Base-by-base conservation (phyloP, 2,329 filamentous ascomycete species). In the Neobulgaria alba region DNA sequence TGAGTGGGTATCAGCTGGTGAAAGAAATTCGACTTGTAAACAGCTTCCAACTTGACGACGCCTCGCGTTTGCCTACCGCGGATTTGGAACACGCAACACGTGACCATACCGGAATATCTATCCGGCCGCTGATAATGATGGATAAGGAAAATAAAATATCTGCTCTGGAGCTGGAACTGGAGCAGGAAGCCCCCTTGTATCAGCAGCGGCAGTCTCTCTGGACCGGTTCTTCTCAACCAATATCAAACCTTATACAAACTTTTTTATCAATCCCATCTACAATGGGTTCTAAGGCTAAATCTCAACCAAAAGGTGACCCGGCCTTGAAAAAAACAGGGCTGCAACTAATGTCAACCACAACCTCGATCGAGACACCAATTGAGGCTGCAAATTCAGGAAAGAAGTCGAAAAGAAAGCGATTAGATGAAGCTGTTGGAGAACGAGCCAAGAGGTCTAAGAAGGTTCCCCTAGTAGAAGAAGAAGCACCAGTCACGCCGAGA, bases 321-420 rank as follows among this genome's bases (percentile, higher is more conserved):
- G 73, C 75, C 45, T 79, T 73, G 73, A 77, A 77, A 57, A 66
- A 71, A 55, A 61, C 78, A 41, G 75, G 74, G 26, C 63, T 78
- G 46, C 77, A 77, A 62, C 63, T 76, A 51, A 79, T 77, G 58
- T 68, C 68, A 67, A 33, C 65, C 68, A 56, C 57, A 63, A 35
- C 35, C 47, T n/a, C n/a, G n/a, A 30, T 42, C 46, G 45, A 50
- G 26, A 17, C 39, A 37, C 34, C 39, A 16, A 20, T 36, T 21
- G 46, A 57, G 35, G 21, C 41, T 20, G 16, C 48, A 31, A 30
- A 23, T 23, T 45, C 50, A 38, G 42, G 38, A 33, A 45, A 49
- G 33, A 42, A 39, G 23, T 30, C 43, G 12, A 56, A 57, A 34
- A 55, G 49, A 41, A 60, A 59, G 41, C 49, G 54, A 45, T 29